Percentiles rank a stretch among this genome's conserved stretches.
These are phyloP conservation scores for Globisporangium emineosum DNA, from an alignment of 352 stramenopile genomes.

Conservation along the genomic window DNA sequence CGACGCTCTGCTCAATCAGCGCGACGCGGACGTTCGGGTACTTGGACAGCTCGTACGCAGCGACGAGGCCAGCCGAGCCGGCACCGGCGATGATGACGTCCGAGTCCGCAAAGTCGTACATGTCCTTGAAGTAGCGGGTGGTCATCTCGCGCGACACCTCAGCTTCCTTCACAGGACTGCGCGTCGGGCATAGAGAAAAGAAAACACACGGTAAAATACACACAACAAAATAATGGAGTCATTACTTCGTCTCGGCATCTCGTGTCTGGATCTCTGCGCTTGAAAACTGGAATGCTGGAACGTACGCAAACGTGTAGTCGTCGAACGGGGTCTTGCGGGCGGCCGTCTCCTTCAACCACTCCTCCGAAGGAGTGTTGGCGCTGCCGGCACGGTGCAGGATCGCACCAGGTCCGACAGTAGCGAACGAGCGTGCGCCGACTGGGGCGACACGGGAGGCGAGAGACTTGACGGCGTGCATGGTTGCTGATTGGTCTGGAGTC, in stretches of 20 bases:
- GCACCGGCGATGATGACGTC: constrained; percentile 65
- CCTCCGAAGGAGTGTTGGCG: constrained; percentile 37
- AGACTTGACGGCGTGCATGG: constrained; percentile 41
- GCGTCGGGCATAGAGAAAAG: background rate
- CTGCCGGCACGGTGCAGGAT: constrained; percentile 41
- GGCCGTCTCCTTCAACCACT: constrained; percentile 44
- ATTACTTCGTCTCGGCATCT: background rate
- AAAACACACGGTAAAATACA: background rate
- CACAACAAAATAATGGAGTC: constrained; percentile 10
- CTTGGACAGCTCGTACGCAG: constrained; percentile 64
- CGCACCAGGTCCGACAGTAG: constrained; percentile 46
- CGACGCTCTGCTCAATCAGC: constrained; percentile 62
- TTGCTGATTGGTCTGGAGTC: constrained; percentile 11
- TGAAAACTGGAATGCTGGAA: constrained; percentile 5
- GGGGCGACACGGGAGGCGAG: constrained; percentile 22
- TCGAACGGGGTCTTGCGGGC: constrained; percentile 51
- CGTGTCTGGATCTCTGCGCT: background rate
- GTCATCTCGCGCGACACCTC: constrained; percentile 70
- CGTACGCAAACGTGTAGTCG: constrained; percentile 57
- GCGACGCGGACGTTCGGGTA: constrained; percentile 52
- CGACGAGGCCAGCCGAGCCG: constrained; percentile 52
- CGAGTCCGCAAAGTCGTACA: constrained; percentile 70
- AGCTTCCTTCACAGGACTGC: constrained; percentile 58
- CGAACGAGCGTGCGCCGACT: constrained; percentile 28
- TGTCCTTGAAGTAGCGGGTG: constrained; percentile 71